Evolutionary conservation across 345 rosid species (phyloP), one percentile per base, ranked within the genome.

Genomic region (Clarkia xantiana): DNA sequence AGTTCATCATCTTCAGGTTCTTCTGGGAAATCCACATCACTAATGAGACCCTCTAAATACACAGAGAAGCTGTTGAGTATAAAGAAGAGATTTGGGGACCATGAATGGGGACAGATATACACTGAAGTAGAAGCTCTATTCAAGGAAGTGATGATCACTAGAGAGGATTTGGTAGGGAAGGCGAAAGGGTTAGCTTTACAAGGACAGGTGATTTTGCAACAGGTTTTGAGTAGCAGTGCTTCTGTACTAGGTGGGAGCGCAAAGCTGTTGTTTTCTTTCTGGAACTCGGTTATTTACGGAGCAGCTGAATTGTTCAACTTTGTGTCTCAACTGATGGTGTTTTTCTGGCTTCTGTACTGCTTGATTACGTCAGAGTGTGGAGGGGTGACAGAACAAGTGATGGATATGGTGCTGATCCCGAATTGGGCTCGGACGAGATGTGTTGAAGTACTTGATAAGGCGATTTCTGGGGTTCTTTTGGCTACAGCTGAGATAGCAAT

Each of bases 261-360:
- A 3, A 91, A 80, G 66, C 39, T 91, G 18, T 38, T 81, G 68
- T 46, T 86, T 57, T 72, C 85, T 12, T 25, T 80, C 0, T 93
- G 93, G 53, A 72, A 69, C 68, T 79, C 78, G 9, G 76, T 91
- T 9, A 62, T 86, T 40, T 84, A 72, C 2, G 96, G 98, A 57
- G 96, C 98, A 6, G 84, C 98, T 6, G 98, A 91, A 74, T 79
- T 91, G 42, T 71, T 84, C 68, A 86, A 91, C 53, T 91, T 91
- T 55, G 71, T 86, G 40, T 86, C 94, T 25, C 94, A 84, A 65
- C 55, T 67, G 0, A 77, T 91, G 75, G 76, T 91, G 44, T 91
- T 86, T 78, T 79, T 76, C 56, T 84, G 93, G 86, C 80, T 91
- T 43, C 52, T 91, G 40, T 91, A 86, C 58, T 67, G 76, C 66